phyloP scores from a whole-genome alignment of 805 yeast species.

The Hanseniaspora mollemarum region DNA sequence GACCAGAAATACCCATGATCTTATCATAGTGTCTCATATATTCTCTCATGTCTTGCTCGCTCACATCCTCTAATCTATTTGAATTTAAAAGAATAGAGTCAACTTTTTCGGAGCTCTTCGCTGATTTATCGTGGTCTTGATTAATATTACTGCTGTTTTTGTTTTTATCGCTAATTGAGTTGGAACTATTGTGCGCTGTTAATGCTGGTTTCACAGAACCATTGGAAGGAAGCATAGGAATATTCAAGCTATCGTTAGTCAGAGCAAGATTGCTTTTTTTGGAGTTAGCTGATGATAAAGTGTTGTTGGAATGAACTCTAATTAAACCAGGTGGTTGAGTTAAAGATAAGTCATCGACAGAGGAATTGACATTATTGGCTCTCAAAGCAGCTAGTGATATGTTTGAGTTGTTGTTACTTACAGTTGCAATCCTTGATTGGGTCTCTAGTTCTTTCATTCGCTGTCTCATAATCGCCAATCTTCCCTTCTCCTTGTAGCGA shows the following conservation, averaged over 20 bases:
- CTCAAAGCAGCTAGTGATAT: not conserved
- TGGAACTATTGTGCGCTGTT: not conserved
- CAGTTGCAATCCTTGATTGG: not conserved
- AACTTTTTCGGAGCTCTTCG: not conserved
- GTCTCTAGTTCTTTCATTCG: slow-evolving; percentile 13
- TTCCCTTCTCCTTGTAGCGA: slow-evolving; percentile 1
- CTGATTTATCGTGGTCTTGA: not conserved
- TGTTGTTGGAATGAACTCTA: slow-evolving; percentile 1
- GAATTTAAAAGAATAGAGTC: slow-evolving; percentile 9
- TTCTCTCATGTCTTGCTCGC: slow-evolving; percentile 16
- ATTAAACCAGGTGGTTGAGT: slow-evolving; percentile 4
- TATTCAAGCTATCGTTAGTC: slow-evolving; percentile 9
- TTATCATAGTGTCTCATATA: slow-evolving; percentile 15
- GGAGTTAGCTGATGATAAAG: not conserved
- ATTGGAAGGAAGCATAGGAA: slow-evolving; percentile 8
- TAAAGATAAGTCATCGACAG: slow-evolving; percentile 3
- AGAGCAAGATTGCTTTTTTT: slow-evolving; percentile 5
- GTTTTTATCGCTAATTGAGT: not conserved
- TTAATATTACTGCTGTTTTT: too few species aligned
- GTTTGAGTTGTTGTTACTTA: not conserved
- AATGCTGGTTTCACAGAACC: not conserved
- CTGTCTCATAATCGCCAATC: slow-evolving; percentile 10
- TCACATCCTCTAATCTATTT: slow-evolving; percentile 11
- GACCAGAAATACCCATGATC: slow-evolving; percentile 12
- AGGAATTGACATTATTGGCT: not conserved